phyloP scores from a whole-genome alignment of 257 asterid species.

The Apocynum venetum region DNA sequence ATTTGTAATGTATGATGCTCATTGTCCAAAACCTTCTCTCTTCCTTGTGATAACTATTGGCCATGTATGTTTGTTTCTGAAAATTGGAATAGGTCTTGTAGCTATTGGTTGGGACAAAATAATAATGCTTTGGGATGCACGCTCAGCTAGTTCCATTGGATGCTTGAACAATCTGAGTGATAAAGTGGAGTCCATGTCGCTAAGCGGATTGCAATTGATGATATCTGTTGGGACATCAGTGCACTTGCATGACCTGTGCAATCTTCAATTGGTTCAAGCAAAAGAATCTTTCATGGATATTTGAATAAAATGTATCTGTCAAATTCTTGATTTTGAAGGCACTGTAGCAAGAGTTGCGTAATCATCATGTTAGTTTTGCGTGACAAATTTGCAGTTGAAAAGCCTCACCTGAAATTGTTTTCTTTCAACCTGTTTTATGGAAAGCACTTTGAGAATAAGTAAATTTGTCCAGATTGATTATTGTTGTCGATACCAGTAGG shows the following conservation, averaged over 20 bases:
- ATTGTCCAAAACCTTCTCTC: background rate
- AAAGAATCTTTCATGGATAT: slow-evolving; percentile 41
- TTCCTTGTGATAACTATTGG: background rate
- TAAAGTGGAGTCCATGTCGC: slow-evolving; percentile 71
- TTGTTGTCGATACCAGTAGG: background rate
- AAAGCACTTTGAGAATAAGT: background rate
- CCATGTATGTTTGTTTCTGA: background rate
- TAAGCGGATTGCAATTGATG: slow-evolving; percentile 55
- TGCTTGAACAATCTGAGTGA: slow-evolving; percentile 38
- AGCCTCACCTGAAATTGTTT: background rate
- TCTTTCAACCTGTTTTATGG: background rate
- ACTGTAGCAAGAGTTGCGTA: slow-evolving; percentile 19
- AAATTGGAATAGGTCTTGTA: slow-evolving; percentile 49
- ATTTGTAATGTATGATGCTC: background rate
- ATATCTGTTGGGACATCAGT: slow-evolving; percentile 67
- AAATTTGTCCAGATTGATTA: background rate
- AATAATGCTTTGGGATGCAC: slow-evolving; percentile 77
- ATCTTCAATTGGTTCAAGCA: slow-evolving; percentile 32
- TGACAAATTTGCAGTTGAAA: background rate
- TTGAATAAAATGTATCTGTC: slow-evolving; percentile 64
- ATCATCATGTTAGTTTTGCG: slow-evolving; percentile 8
- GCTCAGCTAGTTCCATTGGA: slow-evolving; percentile 37
- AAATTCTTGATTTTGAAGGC: slow-evolving; percentile 66
- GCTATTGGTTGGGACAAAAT: slow-evolving; percentile 76
- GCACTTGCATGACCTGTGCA: slow-evolving; percentile 62